Percentiles rank a stretch among this genome's conserved stretches.
Evolutionary conservation across 805 yeast genomes (phyloP).

Genomic region (Cyberlindnera petersonii): DNA sequence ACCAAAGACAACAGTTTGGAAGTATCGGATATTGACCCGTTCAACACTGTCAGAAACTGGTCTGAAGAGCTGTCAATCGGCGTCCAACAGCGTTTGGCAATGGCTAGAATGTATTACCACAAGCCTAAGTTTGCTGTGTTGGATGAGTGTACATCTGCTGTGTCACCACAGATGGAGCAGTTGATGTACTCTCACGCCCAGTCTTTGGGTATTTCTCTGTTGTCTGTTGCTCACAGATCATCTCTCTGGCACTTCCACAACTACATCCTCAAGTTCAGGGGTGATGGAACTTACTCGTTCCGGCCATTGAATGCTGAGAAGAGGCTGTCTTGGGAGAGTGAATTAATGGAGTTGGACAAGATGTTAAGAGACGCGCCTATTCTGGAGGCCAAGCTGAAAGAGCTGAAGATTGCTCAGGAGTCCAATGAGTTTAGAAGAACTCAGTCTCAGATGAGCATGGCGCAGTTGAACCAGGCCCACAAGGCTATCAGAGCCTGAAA

Average conservation of each 20-base stretch:
- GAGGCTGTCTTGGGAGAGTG: constrained; percentile 74
- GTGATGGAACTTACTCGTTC: constrained; percentile 68
- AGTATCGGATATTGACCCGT: constrained; percentile 40
- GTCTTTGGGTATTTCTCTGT: constrained; percentile 68
- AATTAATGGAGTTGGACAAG: constrained; percentile 66
- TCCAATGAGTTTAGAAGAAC: constrained; percentile 31
- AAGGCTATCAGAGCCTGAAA: constrained; percentile 1
- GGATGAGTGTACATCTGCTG: constrained; percentile 95
- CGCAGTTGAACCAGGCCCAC: background rate
- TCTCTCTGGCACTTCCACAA: constrained; percentile 92
- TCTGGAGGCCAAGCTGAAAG: constrained; percentile 61
- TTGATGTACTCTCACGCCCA: constrained; percentile 85
- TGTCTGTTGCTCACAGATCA: constrained; percentile 90
- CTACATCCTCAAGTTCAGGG: constrained; percentile 77
- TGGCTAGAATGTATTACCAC: constrained; percentile 90
- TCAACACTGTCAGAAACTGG: constrained; percentile 77
- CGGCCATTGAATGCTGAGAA: constrained; percentile 64
- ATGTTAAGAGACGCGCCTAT: constrained; percentile 65
- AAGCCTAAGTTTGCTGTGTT: constrained; percentile 89
- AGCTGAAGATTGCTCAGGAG: constrained; percentile 50
- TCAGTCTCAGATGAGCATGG: constrained; percentile 27
- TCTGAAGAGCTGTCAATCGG: constrained; percentile 84
- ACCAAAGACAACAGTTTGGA: constrained; percentile 28
- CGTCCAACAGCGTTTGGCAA: constrained; percentile 88
- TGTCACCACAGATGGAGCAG: constrained; percentile 85